Conservation (phyloP, 257 asterid genomes). For the Salvia miltiorrhiza region DNA sequence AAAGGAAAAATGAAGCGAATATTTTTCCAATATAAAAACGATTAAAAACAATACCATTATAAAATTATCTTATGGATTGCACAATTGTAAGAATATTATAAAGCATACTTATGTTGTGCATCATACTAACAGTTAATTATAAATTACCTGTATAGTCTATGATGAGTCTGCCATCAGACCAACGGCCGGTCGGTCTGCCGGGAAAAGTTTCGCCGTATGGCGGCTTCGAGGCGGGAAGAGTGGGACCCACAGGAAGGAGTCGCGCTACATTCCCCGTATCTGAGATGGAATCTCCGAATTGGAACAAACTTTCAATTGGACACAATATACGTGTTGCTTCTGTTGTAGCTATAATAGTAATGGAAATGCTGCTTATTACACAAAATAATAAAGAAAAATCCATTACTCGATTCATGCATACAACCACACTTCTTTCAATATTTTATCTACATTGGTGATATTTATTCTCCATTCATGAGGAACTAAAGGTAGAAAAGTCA, state of each 20-base stretch:
- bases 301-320: constrained; percentile 16
- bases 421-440: background rate
- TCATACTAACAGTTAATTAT: too few species aligned
- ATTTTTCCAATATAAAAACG: too few species aligned
- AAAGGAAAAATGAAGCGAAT: too few species aligned
- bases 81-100: too few species aligned
- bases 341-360: too few species aligned
- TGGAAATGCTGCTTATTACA: background rate
- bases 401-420: too few species aligned
- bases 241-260: background rate
- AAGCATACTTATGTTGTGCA: too few species aligned
- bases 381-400: background rate
- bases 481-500: too few species aligned
- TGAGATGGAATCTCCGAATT: constrained; percentile 23
- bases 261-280: constrained; percentile 35
- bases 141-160: constrained; percentile 20
- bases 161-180: constrained; percentile 22
- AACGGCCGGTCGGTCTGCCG: constrained; percentile 24
- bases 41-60: too few species aligned
- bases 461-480: too few species aligned
- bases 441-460: too few species aligned
- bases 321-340: background rate
- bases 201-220: constrained; percentile 38
- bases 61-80: too few species aligned
- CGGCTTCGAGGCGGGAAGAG: background rate